Evolutionary conservation across 2,329 filamentous ascomycete genomes (phyloP).

Genomic region (Colletotrichum chrysophilum): DNA sequence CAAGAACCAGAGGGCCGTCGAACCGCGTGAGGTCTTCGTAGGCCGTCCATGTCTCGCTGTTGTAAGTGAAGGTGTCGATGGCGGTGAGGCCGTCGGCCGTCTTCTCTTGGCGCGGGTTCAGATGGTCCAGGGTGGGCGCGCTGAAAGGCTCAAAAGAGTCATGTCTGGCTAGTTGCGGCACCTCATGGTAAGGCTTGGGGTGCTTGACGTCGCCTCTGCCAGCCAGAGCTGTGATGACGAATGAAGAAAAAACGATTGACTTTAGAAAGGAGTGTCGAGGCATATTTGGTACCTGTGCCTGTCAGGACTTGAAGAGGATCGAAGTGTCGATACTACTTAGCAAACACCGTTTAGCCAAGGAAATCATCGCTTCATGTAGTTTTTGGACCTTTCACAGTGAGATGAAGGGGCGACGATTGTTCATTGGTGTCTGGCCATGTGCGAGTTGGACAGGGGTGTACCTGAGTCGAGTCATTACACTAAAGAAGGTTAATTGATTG

Average conservation of each 20-base stretch:
- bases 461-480: neutral
- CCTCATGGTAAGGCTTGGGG: neutral
- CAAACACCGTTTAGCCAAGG: neutral
- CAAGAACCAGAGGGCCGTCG: neutral
- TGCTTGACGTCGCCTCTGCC: neutral
- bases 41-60: neutral
- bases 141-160: neutral
- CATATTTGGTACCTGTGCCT: neutral
- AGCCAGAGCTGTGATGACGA: neutral
- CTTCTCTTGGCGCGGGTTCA: neutral
- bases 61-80: neutral
- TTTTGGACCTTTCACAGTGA: neutral
- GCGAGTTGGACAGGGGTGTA: neutral
- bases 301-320: neutral
- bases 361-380: neutral
- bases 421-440: neutral
- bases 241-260: neutral
- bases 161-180: neutral
- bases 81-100: neutral
- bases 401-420: neutral
- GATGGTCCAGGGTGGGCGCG: neutral
- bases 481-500: neutral
- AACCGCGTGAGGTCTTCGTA: neutral
- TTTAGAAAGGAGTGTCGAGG: neutral
- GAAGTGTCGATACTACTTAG: neutral